These are phyloP conservation scores for Cyphellophora attinorum DNA, from an alignment of 2,329 filamentous ascomycete genomes.

Conservation along the genomic window DNA sequence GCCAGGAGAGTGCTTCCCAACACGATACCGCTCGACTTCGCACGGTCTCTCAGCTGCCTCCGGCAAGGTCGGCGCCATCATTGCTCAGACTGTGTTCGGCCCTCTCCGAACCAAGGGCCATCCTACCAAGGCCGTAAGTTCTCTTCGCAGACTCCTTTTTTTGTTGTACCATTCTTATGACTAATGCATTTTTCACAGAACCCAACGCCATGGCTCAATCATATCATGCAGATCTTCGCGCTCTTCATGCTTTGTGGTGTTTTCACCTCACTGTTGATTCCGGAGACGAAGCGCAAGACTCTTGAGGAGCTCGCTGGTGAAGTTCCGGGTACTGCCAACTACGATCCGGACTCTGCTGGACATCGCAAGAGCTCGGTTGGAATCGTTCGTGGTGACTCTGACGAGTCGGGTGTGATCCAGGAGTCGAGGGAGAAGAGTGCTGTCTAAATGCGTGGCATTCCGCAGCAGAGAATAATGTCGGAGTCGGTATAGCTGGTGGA, in stretches of 20 bases:
- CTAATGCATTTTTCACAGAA: no score
- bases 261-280: conserved; percentile 60
- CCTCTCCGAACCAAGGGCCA: conserved; percentile 52
- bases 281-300: conserved; percentile 66
- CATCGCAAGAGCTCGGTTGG: conserved; percentile 9
- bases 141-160: no score
- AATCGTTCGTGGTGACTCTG: not conserved
- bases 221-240: conserved; percentile 47
- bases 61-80: conserved; percentile 59
- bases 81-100: conserved; percentile 57
- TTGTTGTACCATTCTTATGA: no score
- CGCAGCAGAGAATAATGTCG: no score
- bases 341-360: conserved; percentile 25
- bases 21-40: conserved; percentile 51
- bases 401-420: not conserved
- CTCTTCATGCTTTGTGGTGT: conserved; percentile 65
- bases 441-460: no score
- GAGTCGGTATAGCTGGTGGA: no score
- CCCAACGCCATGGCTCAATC: conserved; percentile 57
- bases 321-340: conserved; percentile 46
- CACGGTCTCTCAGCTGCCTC: conserved; percentile 58
- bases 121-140: conserved; percentile 29
- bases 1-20: conserved; percentile 56
- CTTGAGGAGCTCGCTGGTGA: conserved; percentile 63
- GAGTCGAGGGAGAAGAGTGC: not conserved